Conservation (phyloP, 768 basidiomycete species). For the Podaxis sp. region DNA sequence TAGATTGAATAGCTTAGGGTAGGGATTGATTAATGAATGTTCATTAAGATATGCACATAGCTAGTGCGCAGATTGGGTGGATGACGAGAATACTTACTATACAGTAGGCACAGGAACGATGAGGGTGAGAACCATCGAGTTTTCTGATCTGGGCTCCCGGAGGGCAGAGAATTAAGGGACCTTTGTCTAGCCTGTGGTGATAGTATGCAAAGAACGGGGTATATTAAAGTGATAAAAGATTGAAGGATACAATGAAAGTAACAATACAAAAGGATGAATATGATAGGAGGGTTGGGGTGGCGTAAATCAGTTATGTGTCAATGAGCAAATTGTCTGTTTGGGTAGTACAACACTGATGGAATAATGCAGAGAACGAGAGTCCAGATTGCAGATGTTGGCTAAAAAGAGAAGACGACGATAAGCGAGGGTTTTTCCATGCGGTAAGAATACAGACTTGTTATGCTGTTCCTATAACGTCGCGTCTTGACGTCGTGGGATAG, state of each 20-base stretch:
- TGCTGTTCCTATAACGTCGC: background rate
- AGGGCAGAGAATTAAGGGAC: background rate
- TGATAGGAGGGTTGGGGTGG: background rate
- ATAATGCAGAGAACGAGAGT: background rate
- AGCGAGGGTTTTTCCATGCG: background rate
- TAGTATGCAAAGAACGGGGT: background rate
- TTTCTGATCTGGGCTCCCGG: background rate
- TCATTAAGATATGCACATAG: background rate
- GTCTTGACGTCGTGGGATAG: constrained; percentile 5
- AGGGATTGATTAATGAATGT: background rate
- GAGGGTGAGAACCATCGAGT: background rate
- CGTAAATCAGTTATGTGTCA: background rate
- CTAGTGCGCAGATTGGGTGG: background rate
- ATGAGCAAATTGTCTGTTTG: background rate
- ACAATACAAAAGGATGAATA: background rate
- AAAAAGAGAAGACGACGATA: background rate
- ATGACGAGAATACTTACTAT: background rate
- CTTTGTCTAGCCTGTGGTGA: background rate
- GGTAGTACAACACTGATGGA: background rate
- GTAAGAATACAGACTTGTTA: background rate
- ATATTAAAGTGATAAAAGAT: background rate
- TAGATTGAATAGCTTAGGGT: background rate
- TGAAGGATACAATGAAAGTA: constrained; percentile 1
- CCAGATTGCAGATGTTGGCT: background rate
- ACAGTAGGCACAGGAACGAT: background rate